Conservation (phyloP, 2,329 filamentous ascomycete species). For the Microdochium bolleyi region DNA sequence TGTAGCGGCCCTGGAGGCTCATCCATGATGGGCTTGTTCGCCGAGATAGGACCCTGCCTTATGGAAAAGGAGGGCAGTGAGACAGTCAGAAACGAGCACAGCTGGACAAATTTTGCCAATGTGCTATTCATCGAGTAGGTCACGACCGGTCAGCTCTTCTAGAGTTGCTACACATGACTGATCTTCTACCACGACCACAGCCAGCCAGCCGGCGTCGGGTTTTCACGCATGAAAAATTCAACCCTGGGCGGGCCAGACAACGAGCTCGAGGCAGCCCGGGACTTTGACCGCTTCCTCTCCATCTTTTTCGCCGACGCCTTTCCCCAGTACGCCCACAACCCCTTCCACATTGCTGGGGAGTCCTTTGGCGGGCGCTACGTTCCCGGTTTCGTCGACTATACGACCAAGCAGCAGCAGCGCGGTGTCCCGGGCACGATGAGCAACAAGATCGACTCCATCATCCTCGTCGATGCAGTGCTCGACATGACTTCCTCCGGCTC, state of each 20-base stretch:
- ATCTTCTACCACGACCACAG: conserved; percentile 2
- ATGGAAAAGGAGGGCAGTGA: conserved; percentile 3
- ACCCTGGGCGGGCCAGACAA: conserved; percentile 6
- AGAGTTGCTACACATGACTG: background rate
- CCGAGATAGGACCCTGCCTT: conserved; percentile 10
- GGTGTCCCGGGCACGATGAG: conserved; percentile 3
- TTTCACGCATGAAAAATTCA: conserved; percentile 6
- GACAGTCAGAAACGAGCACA: conserved; percentile 7
- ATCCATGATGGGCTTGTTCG: conserved; percentile 8
- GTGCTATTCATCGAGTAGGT: conserved; percentile 10
- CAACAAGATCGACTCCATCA: conserved; percentile 6
- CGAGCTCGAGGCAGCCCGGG: conserved; percentile 6
- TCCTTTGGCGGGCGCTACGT: conserved; percentile 12
- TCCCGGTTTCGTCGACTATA: conserved; percentile 8
- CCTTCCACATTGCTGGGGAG: conserved; percentile 10
- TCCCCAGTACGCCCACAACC: conserved; percentile 5
- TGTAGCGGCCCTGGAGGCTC: conserved; percentile 9
- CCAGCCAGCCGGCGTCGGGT: conserved; percentile 10
- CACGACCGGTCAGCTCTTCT: background rate
- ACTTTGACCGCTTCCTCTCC: conserved; percentile 10
- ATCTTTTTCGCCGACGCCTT: conserved; percentile 9
- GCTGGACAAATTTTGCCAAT: conserved; percentile 11
- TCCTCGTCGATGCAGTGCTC: conserved; percentile 9
- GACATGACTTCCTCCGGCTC: conserved; percentile 1
- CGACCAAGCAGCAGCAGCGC: conserved; percentile 4